A percentile compares a stretch with the other conserved stretches of the same genome.
Conservation (phyloP, 768 basidiomycete genomes). For the Lactarius sp. region DNA sequence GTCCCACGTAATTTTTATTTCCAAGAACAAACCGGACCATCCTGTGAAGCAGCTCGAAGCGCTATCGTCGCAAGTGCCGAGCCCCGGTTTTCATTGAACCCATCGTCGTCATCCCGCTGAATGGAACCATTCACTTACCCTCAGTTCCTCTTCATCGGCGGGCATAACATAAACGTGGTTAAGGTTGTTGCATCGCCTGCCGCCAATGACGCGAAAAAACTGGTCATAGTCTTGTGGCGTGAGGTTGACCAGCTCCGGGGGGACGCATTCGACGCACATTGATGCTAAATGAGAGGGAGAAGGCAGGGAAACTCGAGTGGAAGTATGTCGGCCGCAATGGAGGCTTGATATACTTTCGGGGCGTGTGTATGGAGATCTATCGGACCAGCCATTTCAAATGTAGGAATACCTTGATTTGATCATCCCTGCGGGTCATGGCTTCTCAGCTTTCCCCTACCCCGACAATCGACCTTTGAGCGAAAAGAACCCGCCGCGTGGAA, state of each 20-base stretch:
- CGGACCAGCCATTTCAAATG: conserved; percentile 24
- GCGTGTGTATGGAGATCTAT: conserved; percentile 22
- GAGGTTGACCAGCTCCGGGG: conserved; percentile 36
- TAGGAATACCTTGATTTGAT: conserved; percentile 5
- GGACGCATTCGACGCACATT: conserved; percentile 35
- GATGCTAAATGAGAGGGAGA: conserved; percentile 24
- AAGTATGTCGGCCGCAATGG: conserved; percentile 1
- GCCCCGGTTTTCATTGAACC: background rate
- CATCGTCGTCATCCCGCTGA: background rate
- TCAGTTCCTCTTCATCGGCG: conserved; percentile 58
- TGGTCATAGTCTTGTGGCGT: conserved; percentile 39
- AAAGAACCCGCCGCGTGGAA: conserved; percentile 18
- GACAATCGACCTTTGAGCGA: conserved; percentile 22
- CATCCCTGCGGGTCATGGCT: background rate
- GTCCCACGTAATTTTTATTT: conserved; percentile 63
- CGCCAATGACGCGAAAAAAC: conserved; percentile 52
- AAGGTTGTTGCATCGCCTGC: conserved; percentile 51
- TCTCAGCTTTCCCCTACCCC: background rate
- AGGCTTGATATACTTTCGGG: conserved; percentile 22
- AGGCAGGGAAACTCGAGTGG: background rate
- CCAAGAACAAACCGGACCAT: conserved; percentile 62
- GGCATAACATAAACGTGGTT: conserved; percentile 59
- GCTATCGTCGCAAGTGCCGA: conserved; percentile 36
- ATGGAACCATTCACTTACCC: conserved; percentile 44
- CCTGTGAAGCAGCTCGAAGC: conserved; percentile 57